A percentile compares a stretch with the other conserved stretches of the same genome.
phyloP scores from a whole-genome alignment of 495 filamentous ascomycete genomes.

The Oidiodendron maius region DNA sequence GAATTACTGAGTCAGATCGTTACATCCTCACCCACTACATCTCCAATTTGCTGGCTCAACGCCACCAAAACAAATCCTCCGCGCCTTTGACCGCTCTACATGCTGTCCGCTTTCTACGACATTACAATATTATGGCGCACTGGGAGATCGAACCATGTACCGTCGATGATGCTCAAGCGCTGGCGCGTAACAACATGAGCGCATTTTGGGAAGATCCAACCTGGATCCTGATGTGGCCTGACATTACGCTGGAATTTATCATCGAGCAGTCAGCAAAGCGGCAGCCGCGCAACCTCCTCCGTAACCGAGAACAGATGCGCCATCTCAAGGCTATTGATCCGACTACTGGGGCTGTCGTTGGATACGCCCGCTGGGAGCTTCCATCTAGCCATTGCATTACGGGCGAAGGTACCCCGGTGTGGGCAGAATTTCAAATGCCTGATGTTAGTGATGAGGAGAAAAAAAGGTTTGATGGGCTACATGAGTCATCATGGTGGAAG shows the following conservation, averaged over 20 bases:
- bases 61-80: neutral
- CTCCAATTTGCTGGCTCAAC: neutral
- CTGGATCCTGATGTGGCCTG: neutral
- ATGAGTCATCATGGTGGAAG: neutral
- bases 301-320: neutral
- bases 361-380: constrained; percentile 7
- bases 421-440: neutral
- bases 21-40: neutral
- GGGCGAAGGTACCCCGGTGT: neutral
- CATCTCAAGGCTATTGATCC: constrained; percentile 7
- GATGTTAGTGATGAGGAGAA: neutral
- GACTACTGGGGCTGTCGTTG: constrained; percentile 2
- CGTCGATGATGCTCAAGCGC: neutral
- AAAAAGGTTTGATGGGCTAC: neutral
- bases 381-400: neutral
- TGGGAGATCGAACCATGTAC: neutral
- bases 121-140: neutral
- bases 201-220: neutral
- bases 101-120: neutral
- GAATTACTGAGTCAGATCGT: too few relatives aligned
- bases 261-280: neutral
- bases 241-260: neutral
- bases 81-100: neutral
- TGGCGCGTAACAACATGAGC: neutral
- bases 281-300: neutral